Conservation (phyloP, 768 basidiomycete species). For the Rhizopogon salebrosus region DNA sequence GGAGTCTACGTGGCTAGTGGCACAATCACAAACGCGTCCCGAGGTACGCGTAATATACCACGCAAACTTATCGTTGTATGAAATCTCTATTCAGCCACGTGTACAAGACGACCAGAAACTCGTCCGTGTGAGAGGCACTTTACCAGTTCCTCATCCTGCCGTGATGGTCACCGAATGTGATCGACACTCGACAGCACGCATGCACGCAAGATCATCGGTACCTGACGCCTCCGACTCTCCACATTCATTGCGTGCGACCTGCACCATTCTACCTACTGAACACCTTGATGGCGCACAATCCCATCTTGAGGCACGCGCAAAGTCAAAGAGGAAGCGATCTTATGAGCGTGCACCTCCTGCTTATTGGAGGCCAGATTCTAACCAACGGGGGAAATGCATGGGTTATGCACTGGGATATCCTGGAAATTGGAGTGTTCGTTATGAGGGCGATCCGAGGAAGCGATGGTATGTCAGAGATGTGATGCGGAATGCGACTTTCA, state of each 20-base stretch:
- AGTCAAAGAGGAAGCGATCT: constrained; percentile 2
- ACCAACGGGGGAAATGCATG: constrained; percentile 18
- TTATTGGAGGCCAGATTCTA: constrained; percentile 24
- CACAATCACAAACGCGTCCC: constrained; percentile 14
- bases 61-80: not conserved
- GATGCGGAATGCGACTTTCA: constrained; percentile 20
- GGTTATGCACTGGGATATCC: constrained; percentile 29
- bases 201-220: not conserved
- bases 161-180: constrained; percentile 20
- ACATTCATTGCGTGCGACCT: constrained; percentile 16
- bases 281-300: not conserved
- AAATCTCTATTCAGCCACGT: constrained; percentile 6
- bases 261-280: constrained; percentile 13
- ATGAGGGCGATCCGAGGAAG: constrained; percentile 5
- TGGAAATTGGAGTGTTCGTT: constrained; percentile 19
- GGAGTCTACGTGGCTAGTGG: constrained; percentile 27
- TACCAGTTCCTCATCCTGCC: constrained; percentile 8
- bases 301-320: not conserved
- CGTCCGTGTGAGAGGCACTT: not conserved
- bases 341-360: constrained; percentile 17
- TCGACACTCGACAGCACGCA: not conserved
- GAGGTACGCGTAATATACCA: constrained; percentile 11
- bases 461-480: constrained; percentile 19
- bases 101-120: constrained; percentile 9
- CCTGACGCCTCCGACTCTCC: constrained; percentile 11